Evolutionary conservation across 495 filamentous ascomycete species (phyloP), one percentile per base, ranked within the genome.

Genomic region (Penicillium riverlandense): DNA sequence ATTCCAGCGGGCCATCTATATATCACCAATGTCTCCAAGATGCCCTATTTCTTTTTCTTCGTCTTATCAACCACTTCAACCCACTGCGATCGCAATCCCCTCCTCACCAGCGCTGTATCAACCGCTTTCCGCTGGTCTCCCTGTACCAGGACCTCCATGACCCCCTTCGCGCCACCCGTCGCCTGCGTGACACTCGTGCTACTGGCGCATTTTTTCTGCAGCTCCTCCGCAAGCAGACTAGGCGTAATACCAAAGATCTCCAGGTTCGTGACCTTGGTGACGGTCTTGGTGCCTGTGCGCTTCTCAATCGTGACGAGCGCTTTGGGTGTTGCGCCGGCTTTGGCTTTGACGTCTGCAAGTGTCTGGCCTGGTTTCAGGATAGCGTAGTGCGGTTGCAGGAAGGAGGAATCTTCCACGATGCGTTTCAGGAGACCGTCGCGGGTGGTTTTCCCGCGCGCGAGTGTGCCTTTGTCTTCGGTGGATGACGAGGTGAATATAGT

Each of bases 131-230:
- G 71, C 64, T 86, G 82, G 48, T 82, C 79, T 7, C 84, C 84
- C 55, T 88, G 84, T 2, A 86, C 75, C 63, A 82, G 65, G 30
- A 88, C 74, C 59, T 88, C 84, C 79, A 84, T 80, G 0, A 84
- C 66, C 2, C 77, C 78, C 53, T 76, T 77, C 46, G 81, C 75
- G 10, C 78, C 79, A 6, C 83, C 84, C 8, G 63, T 68, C 37
- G 82, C 62, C 52, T 82, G 76, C 5, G 74, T 66, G 6, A 86
- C 82, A 44, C 79, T 85, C 11, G 83, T 83, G 37, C 77, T 82
- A 30, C 84, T 78, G 2, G 84, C 84, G 59, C 84, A 88, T 35
- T 76, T 76, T 62, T 82, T 86, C 58, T 83, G 72, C 43, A 88
- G 58, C 54, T 87, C 84, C 45, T 85, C 84, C 0, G 83, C 83